A percentile compares a stretch with the other conserved stretches of the same genome.
These are phyloP conservation scores for Globisporangium lucens DNA, from an alignment of 352 stramenopile genomes.

Conservation along the genomic window DNA sequence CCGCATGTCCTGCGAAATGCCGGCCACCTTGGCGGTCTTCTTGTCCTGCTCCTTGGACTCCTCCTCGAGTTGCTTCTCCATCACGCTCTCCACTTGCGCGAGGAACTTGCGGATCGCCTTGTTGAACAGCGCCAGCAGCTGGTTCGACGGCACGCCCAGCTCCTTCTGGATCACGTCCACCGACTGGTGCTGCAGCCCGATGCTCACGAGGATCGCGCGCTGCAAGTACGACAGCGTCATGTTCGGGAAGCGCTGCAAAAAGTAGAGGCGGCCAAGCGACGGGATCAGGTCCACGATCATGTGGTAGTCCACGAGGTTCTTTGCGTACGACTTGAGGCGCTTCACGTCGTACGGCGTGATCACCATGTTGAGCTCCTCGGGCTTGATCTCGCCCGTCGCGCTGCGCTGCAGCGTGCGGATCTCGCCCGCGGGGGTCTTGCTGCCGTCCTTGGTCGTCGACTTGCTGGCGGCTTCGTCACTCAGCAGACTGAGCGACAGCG, in stretches of 20 bases:
- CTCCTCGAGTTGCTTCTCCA: constrained; percentile 84
- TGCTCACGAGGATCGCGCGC: constrained; percentile 93
- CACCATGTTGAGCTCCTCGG: constrained; percentile 89
- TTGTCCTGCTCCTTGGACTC: constrained; percentile 69
- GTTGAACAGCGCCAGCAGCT: constrained; percentile 98
- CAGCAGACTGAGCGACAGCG: constrained; percentile 91
- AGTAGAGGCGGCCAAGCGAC: constrained; percentile 94
- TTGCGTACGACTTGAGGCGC: constrained; percentile 96
- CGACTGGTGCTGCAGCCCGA: constrained; percentile 92
- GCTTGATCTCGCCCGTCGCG: constrained; percentile 72
- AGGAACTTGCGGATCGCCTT: constrained; percentile 93
- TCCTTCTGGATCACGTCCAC: constrained; percentile 94
- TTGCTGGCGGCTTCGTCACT: constrained; percentile 36
- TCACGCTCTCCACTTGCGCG: constrained; percentile 67
- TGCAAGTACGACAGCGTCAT: constrained; percentile 95
- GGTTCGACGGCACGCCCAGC: constrained; percentile 93
- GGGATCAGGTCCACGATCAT: constrained; percentile 98
- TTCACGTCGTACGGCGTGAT: constrained; percentile 98
- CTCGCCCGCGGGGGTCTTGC: constrained; percentile 15
- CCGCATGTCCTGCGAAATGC: constrained; percentile 73
- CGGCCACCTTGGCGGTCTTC: constrained; percentile 53
- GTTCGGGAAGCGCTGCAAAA: constrained; percentile 91
- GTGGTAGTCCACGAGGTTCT: constrained; percentile 99
- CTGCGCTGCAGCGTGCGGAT: constrained; percentile 51
- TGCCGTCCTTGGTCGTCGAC: constrained; percentile 23